Percentiles rank a stretch among this genome's conserved stretches.
These are phyloP conservation scores for Mucor irregularis DNA, from an alignment of 371 early-diverging fungal genomes.

Conservation along the genomic window DNA sequence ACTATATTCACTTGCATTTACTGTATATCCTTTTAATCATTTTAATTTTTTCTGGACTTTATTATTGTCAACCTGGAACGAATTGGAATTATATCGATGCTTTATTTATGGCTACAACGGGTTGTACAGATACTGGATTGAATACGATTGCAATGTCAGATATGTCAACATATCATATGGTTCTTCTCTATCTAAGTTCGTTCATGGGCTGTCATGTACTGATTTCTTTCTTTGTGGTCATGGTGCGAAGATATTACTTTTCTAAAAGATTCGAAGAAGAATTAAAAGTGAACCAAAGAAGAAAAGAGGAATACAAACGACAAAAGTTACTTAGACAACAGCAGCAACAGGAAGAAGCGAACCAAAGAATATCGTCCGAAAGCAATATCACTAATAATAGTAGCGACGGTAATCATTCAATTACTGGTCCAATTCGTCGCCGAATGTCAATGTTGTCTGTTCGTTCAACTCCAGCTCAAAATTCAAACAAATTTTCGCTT, in stretches of 20 bases:
- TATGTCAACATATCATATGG: conserved; percentile 34
- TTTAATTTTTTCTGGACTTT: conserved; percentile 35
- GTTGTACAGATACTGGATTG: conserved; percentile 36
- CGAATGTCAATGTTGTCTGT: conserved; percentile 29
- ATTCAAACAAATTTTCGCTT: background rate
- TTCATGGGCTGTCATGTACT: conserved; percentile 35
- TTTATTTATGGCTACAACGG: conserved; percentile 37
- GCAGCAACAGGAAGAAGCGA: conserved; percentile 3
- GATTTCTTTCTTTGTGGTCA: conserved; percentile 34
- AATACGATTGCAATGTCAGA: conserved; percentile 39
- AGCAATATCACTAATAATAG: background rate
- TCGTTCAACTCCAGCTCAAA: conserved; percentile 20
- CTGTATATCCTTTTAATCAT: conserved; percentile 19
- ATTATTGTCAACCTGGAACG: conserved; percentile 34
- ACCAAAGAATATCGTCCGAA: background rate
- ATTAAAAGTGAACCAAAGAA: conserved; percentile 26
- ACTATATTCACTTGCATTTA: conserved; percentile 42
- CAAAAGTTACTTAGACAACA: conserved; percentile 9
- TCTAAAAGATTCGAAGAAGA: conserved; percentile 38
- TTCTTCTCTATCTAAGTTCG: conserved; percentile 23
- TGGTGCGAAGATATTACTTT: conserved; percentile 41
- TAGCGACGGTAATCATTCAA: background rate
- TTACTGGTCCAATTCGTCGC: conserved; percentile 23
- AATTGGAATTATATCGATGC: conserved; percentile 36
- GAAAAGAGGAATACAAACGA: conserved; percentile 26